Evolutionary conservation across 345 rosid genomes (phyloP).

Genomic region (Bretschneidera sinensis): DNA sequence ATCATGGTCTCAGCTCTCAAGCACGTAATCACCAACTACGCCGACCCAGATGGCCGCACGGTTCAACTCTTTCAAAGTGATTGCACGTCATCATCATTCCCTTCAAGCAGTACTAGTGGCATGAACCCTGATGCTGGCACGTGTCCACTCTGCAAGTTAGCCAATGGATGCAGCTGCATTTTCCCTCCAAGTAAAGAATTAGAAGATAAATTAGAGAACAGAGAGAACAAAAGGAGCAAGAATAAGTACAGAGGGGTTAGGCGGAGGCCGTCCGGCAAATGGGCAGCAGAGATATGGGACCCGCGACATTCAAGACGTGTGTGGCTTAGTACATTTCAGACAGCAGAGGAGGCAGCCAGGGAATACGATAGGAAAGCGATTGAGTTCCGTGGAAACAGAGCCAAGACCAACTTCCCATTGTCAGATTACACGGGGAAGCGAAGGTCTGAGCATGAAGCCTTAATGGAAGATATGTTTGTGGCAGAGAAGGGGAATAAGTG

Average conservation of each 20-base stretch:
- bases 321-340: constrained; percentile 39
- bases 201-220: neutral
- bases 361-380: constrained; percentile 32
- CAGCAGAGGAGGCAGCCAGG: constrained; percentile 33
- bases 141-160: neutral
- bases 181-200: constrained; percentile 8
- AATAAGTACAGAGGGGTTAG: constrained; percentile 33
- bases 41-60: neutral
- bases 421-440: constrained; percentile 10
- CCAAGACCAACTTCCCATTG: constrained; percentile 33
- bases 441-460: neutral
- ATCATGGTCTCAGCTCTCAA: no score
- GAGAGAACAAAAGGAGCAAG: constrained; percentile 11
- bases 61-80: no score
- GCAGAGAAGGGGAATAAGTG: no score
- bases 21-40: constrained; percentile 18
- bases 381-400: constrained; percentile 28
- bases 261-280: constrained; percentile 38
- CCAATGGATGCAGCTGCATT: constrained; percentile 4
- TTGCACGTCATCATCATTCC: neutral
- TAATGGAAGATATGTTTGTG: no score
- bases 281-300: constrained; percentile 39
- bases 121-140: neutral
- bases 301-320: constrained; percentile 16
- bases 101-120: neutral